Evolutionary conservation across 768 basidiomycete genomes (phyloP).

Genomic region (Boletales sp.): DNA sequence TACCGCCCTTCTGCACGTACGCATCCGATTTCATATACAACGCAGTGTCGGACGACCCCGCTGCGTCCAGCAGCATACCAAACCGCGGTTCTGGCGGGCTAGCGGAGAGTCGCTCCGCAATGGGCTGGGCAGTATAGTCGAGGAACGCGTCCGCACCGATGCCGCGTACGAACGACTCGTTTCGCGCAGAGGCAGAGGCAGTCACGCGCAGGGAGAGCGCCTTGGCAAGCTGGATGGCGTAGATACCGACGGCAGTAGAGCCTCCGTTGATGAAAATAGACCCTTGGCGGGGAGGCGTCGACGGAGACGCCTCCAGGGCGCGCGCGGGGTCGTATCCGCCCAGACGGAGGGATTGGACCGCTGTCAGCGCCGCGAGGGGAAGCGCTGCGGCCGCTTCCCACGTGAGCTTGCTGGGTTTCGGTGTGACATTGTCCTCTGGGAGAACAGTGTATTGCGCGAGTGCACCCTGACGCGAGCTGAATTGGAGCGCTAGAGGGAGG

Average conservation of each 20-base stretch:
- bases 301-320: background rate
- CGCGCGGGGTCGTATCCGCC: slow-evolving; percentile 44
- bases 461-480: slow-evolving; percentile 46
- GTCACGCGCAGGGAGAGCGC: slow-evolving; percentile 54
- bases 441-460: slow-evolving; percentile 55
- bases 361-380: slow-evolving; percentile 54
- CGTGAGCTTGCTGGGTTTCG: slow-evolving; percentile 45
- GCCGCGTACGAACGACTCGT: slow-evolving; percentile 51
- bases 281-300: slow-evolving; percentile 30
- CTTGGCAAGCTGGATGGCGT: slow-evolving; percentile 73
- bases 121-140: slow-evolving; percentile 54
- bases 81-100: slow-evolving; percentile 50
- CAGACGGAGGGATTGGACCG: slow-evolving; percentile 51
- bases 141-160: slow-evolving; percentile 70
- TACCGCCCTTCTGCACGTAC: slow-evolving; percentile 51
- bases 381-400: slow-evolving; percentile 61
- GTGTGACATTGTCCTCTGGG: slow-evolving; percentile 39
- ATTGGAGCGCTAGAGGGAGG: slow-evolving; percentile 21
- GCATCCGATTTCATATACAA: slow-evolving; percentile 48
- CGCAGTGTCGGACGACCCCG: slow-evolving; percentile 43
- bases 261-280: slow-evolving; percentile 70
- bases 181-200: slow-evolving; percentile 56
- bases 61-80: slow-evolving; percentile 58
- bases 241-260: slow-evolving; percentile 62
- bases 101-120: slow-evolving; percentile 43